Conservation (phyloP, 2,329 filamentous ascomycete species). For the Fragosphaeria purpurea region DNA sequence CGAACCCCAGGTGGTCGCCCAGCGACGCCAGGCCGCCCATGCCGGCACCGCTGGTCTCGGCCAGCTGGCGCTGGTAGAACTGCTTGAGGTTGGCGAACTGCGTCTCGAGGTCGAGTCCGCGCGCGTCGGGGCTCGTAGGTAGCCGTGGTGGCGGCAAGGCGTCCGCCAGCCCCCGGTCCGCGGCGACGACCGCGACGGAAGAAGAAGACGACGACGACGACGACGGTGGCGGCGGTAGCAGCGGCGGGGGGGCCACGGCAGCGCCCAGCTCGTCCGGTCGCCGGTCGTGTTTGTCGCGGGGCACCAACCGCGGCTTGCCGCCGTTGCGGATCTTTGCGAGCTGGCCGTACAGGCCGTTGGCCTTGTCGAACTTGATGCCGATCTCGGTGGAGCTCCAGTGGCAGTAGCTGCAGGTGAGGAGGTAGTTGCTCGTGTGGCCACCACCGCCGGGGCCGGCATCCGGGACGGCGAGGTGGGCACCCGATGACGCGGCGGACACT, state of each 20-base stretch:
- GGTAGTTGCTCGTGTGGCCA: constrained; percentile 58
- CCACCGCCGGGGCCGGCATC: constrained; percentile 25
- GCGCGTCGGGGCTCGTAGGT: too few relatives aligned
- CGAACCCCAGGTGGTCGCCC: constrained; percentile 48
- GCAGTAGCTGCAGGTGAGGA: constrained; percentile 82
- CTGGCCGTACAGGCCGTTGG: constrained; percentile 76
- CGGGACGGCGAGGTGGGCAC: constrained; percentile 33
- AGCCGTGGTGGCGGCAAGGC: too few relatives aligned
- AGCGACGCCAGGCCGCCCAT: constrained; percentile 36
- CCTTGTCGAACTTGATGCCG: constrained; percentile 80
- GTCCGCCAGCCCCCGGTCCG: too few relatives aligned
- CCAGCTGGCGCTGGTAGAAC: constrained; percentile 75
- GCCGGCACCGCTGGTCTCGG: constrained; percentile 44
- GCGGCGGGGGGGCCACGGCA: too few relatives aligned
- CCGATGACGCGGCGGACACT: constrained; percentile 32
- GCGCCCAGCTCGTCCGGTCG: too few relatives aligned
- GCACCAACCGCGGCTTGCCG: constrained; percentile 39
- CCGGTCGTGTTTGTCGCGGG: too few relatives aligned
- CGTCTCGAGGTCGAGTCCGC: constrained; percentile 57
- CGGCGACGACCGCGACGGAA: too few relatives aligned
- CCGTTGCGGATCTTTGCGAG: constrained; percentile 60
- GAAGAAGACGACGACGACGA: constrained; percentile 2
- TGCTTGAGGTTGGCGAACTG: constrained; percentile 64
- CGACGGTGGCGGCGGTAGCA: too few relatives aligned
- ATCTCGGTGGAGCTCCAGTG: constrained; percentile 88